Evolutionary conservation across 2,329 filamentous ascomycete genomes (phyloP), one percentile per base, ranked within the genome.

Genomic region (Epichloe gansuensis): DNA sequence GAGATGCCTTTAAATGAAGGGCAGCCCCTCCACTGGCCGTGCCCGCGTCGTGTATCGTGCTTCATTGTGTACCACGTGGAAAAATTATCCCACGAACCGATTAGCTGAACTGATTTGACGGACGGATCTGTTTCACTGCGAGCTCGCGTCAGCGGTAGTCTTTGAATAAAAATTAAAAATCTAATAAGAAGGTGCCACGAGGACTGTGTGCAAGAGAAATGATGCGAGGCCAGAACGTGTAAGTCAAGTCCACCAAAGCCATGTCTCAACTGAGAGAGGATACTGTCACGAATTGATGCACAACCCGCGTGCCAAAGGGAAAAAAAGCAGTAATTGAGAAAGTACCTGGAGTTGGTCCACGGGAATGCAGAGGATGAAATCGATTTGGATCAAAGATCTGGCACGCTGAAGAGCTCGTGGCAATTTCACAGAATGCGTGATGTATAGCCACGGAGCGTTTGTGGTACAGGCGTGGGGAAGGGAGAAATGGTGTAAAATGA

Each of bases 1-100:
- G 88, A 82, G 63, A 94, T 93, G 66, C 93, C 82, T 57, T 85
- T 82, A 69, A 95, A 95, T 39, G 81, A 81, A 72, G 93, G 87
- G 67, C 89, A 95, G 44, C 90, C 91, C 63, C 83, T 83, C 90
- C 90, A 96, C 67, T 88, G 82, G 57, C 83, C 82, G 54, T 75
- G 76, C 59, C 88, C 86, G 60, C 86, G 82, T 64, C 86, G 82
- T 57, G 72, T 72, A 70, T 97, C 91, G 61, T 83, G 81, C 66
- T 91, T 82, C 83, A 97, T 90, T 46, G 74, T 74, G 73, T 95
- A 91, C 48, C 81, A 74, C 63, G 78, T 82, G 55, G 77, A 75
- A 70, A 96, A 96, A 72, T 95, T 95, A 72, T 96, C 91, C 91
- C 91, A 97, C 57, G 90, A 95, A 57, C 91, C 91, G 61, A 93